Conservation (phyloP, 2,329 filamentous ascomycete genomes). For the Aspergillus sojae region DNA sequence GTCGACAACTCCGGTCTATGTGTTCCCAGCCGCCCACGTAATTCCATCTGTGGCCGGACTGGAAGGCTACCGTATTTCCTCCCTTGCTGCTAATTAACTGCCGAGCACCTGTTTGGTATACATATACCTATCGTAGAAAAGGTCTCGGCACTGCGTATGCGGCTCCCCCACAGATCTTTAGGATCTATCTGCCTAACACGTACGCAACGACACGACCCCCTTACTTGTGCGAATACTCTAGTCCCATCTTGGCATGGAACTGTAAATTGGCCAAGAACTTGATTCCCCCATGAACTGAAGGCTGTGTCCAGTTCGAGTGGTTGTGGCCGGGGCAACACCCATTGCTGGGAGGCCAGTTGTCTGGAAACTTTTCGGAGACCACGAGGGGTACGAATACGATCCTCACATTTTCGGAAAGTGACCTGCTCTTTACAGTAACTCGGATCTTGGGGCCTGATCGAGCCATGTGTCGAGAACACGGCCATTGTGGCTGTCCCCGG, state of each 20-base stretch:
- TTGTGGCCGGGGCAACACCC: background rate
- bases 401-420: background rate
- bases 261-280: background rate
- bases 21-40: background rate
- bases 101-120: background rate
- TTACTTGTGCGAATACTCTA: background rate
- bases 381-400: background rate
- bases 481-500: background rate
- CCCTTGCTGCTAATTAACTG: background rate
- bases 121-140: background rate
- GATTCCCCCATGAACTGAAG: background rate
- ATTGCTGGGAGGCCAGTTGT: background rate
- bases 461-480: constrained; percentile 3
- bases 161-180: background rate
- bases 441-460: background rate
- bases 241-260: background rate
- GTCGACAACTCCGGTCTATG: background rate
- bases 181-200: constrained; percentile 2
- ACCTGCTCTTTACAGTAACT: background rate
- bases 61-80: background rate
- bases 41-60: background rate
- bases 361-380: background rate
- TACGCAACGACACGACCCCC: background rate
- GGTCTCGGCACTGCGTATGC: background rate
- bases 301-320: background rate